These are phyloP conservation scores for Paracoccidioides lutzii DNA, from an alignment of 2,329 filamentous ascomycete genomes.

Conservation along the genomic window DNA sequence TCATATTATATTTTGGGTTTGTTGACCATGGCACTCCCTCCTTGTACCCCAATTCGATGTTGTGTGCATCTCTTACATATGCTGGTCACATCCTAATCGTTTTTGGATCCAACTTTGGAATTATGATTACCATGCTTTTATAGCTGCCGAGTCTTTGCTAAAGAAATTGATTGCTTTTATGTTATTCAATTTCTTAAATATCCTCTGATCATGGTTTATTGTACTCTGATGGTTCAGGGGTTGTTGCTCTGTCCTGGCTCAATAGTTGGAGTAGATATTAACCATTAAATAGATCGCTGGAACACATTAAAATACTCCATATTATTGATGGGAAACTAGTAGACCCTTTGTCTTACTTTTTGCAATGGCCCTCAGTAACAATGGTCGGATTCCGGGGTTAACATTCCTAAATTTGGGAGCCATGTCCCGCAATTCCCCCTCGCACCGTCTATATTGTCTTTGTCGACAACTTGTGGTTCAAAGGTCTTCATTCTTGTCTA, in stretches of 20 bases:
- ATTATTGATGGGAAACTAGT: not conserved
- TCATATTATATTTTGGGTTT: not conserved
- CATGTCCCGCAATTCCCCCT: not conserved
- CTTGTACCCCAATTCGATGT: not conserved
- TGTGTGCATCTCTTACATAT: no score
- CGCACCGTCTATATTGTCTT: not conserved
- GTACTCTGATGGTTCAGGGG: not conserved
- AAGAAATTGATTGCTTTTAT: not conserved
- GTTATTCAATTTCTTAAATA: not conserved
- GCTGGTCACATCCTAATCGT: no score
- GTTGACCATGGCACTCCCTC: not conserved
- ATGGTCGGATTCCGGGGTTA: constrained; percentile 7
- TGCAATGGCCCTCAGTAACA: constrained; percentile 1
- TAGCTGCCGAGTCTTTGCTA: not conserved
- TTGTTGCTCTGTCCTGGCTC: no score
- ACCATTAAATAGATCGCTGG: not conserved
- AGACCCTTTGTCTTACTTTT: not conserved
- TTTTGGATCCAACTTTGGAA: not conserved
- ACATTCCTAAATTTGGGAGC: not conserved
- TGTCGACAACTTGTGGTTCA: not conserved
- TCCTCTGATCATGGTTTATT: not conserved
- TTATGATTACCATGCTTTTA: not conserved
- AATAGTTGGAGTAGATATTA: not conserved
- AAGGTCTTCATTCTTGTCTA: not conserved
- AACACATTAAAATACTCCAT: not conserved